Evolutionary conservation across 2,329 filamentous ascomycete genomes (phyloP), one percentile per base, ranked within the genome.

Genomic region (Fusarium irregulare): DNA sequence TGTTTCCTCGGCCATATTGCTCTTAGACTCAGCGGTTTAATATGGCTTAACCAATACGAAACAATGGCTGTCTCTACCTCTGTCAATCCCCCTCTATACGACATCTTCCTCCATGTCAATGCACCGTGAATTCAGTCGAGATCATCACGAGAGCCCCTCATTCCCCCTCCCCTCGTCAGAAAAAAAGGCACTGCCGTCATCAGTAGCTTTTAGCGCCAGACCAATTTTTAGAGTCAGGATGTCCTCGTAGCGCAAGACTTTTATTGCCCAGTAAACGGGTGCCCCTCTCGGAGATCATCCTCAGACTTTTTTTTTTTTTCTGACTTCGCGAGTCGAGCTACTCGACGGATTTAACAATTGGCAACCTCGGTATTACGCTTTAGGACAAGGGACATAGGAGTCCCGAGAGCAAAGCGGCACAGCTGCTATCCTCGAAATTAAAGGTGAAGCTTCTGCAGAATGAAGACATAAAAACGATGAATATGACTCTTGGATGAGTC

Each of bases 121-220:
- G 20, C 16, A 34, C 5, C 47, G 32, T 40, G 13, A 59, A 49
- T 46, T 56, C 44, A 59, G 32, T 44, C 23, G 28, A 58, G 37
- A 51, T n/a, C 23, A 50, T 41, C 61, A 47, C 48, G 40, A 37
- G 37, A 66, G 34, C 62, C 73, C 73, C 68, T 68, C 65, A 61
- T 56, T 63, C 48, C 37, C 34, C 25, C 55, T 34, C 48, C 56
- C 56, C 61, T 64, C 54, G 41, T 27, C 32, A 21, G 25, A 37
- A 61, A 49, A 61, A 66, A 56, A 66, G 45, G 65, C 73, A 62
- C 70, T 71, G 66, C 73, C 73, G 73, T 75, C 73, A 75, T 75
- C 60, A 56, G 25, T 30, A 53, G 47, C 48, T 56, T 54, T 53
- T 75, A 75, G 73, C 73, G 73, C 57, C 44, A 71, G 66, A 56